These are phyloP conservation scores for Gardenia jasminoides DNA, from an alignment of 257 asterid genomes.

Conservation along the genomic window DNA sequence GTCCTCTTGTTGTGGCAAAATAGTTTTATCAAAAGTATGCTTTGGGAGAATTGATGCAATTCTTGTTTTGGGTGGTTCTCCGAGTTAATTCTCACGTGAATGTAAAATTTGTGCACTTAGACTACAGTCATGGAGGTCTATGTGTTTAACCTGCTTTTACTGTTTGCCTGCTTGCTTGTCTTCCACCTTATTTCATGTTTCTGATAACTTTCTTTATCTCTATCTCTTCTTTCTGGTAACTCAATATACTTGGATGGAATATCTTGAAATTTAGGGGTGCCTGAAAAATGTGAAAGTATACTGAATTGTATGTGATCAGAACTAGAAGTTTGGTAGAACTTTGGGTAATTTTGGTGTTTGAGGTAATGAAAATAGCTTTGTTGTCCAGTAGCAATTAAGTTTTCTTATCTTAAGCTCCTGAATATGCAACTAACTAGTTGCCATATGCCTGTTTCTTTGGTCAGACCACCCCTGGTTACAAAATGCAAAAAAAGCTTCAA, in stretches of 20 bases:
- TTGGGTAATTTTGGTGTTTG: background rate
- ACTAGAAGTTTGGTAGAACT: background rate
- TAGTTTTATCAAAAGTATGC: background rate
- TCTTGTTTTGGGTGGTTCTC: background rate
- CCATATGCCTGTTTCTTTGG: conserved; percentile 4
- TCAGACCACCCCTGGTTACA: conserved; percentile 57
- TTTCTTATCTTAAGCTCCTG: too few species aligned
- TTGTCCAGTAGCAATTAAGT: background rate
- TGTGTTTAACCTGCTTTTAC: background rate
- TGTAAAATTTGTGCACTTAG: background rate
- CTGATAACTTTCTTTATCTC: background rate
- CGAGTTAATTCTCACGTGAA: background rate
- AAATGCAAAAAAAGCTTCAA: too few species aligned
- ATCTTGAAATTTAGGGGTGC: background rate
- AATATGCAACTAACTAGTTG: background rate
- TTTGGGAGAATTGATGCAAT: background rate
- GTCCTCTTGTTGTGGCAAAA: background rate
- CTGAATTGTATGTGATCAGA: background rate
- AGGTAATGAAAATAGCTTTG: background rate
- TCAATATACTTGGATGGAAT: background rate
- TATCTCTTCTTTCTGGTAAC: background rate
- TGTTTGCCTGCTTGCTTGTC: background rate
- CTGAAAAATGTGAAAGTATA: background rate
- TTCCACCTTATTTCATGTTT: conserved; percentile 1
- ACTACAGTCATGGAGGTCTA: background rate